These are phyloP conservation scores for Botryotinia narcissicola DNA, from an alignment of 2,329 filamentous ascomycete species.

Conservation along the genomic window DNA sequence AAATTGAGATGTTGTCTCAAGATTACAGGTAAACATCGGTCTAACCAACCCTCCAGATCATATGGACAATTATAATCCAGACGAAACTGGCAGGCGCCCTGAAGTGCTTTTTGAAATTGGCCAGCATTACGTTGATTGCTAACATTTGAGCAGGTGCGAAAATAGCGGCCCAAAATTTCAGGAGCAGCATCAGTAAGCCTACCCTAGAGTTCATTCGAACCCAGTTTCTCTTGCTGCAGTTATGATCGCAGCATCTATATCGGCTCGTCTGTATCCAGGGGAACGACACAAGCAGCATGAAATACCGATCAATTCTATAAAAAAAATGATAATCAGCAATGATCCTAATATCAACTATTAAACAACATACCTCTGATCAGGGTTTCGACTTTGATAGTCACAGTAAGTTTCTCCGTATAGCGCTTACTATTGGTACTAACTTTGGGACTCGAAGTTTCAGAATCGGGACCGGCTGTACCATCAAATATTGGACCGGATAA, in stretches of 20 bases:
- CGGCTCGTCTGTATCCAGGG: constrained; percentile 36
- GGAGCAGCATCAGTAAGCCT: background rate
- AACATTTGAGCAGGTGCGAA: background rate
- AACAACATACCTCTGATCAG: constrained; percentile 37
- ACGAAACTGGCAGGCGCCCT: background rate
- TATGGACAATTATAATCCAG: background rate
- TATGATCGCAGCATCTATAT: constrained; percentile 38
- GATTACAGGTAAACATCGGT: background rate
- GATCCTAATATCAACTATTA: background rate
- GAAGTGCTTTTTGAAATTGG: background rate
- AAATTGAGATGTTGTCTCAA: background rate
- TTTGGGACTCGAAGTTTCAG: constrained; percentile 4
- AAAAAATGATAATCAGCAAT: background rate
- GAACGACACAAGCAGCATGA: constrained; percentile 37
- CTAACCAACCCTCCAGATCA: background rate
- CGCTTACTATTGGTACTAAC: constrained; percentile 3
- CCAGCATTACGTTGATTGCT: background rate
- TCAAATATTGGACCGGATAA: constrained; percentile 4
- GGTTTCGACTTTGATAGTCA: constrained; percentile 36
- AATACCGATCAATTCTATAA: constrained; percentile 33
- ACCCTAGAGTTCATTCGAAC: background rate
- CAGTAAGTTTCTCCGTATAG: constrained; percentile 25
- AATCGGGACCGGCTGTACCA: background rate
- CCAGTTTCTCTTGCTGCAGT: constrained; percentile 14
- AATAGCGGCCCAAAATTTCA: no score